Evolutionary conservation across 2,329 filamentous ascomycete genomes (phyloP).

Genomic region (Stachybotrys echinatus): DNA sequence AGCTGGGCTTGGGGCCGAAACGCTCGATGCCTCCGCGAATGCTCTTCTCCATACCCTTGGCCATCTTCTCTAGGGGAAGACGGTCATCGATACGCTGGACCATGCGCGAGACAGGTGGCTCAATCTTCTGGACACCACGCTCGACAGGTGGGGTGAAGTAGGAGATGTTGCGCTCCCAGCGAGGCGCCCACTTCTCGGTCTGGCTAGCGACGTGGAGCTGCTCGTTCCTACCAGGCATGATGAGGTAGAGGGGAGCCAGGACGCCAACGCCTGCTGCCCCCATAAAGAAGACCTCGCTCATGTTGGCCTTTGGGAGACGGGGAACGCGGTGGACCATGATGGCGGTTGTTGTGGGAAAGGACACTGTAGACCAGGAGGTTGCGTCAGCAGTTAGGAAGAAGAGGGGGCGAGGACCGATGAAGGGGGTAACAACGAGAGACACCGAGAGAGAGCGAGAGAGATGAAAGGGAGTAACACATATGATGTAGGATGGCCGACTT

Average conservation of each 20-base stretch:
- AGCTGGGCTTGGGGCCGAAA: conserved; percentile 20
- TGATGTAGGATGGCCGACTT: no score
- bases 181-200: conserved; percentile 53
- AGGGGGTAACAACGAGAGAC: no score
- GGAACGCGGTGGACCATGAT: conserved; percentile 41
- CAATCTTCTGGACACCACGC: conserved; percentile 40
- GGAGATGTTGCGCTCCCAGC: conserved; percentile 54
- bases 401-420: no score
- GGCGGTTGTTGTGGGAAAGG: conserved; percentile 8
- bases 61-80: conserved; percentile 45
- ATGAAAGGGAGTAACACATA: not conserved
- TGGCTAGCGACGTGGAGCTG: conserved; percentile 38
- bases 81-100: conserved; percentile 40
- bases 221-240: conserved; percentile 52
- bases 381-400: not conserved
- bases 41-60: conserved; percentile 39
- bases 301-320: conserved; percentile 43
- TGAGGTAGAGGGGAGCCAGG: conserved; percentile 52
- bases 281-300: conserved; percentile 46
- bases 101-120: conserved; percentile 40
- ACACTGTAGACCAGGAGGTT: not conserved
- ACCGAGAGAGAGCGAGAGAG: no score
- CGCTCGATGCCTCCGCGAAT: conserved; percentile 42
- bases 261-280: conserved; percentile 47
- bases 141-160: conserved; percentile 45